Evolutionary conservation across 2,329 filamentous ascomycete genomes (phyloP), one percentile per base, ranked within the genome.

Genomic region (Penicillium frequentans): DNA sequence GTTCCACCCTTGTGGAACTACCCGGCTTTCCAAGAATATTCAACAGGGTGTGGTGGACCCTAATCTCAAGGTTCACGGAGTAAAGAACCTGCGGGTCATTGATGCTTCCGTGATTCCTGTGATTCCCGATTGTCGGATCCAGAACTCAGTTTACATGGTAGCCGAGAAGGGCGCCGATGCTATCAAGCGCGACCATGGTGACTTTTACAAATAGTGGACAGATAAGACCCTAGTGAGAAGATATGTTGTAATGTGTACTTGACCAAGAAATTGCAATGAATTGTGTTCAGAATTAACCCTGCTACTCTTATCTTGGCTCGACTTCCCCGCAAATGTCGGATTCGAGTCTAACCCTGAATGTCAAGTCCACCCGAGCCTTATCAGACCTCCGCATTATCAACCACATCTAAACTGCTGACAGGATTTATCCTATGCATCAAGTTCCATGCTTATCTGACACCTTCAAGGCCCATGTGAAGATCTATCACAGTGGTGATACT

Each of bases 101-200:
- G 84, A 86, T 65, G 83, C 83, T 0, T 84, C 80, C 0, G 70
- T 84, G 23, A 81, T 86, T 13, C 84, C 84, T 0, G 75, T 85
- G 10, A 68, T 84, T 78, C 69, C 83, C 67, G 57, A 84, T 77
- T 76, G 83, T 73, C 79, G 83, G 1, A 85, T 85, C 48, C 84
- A 86, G 67, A 85, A 84, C 56, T 78, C 81, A 2, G 83, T 86
- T 2, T 87, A 87, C 62, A 84, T 83, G 79, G 67, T 86, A 55
- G 84, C 75, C 5, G 84, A 87, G 67, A 86, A 71, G 57, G 68
- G 61, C 10, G 53, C 59, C 7, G 59, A 64, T 48, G 45, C 55
- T 4, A 57, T 57, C 50, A 57, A 57, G 45, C 16, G 14, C 3
- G 55, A 57, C 21, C 55, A 57, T 24, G 4, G 1, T 1, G 50